These are phyloP conservation scores for Phylloporus rhodoxanthus DNA, from an alignment of 768 basidiomycete genomes.

Conservation along the genomic window DNA sequence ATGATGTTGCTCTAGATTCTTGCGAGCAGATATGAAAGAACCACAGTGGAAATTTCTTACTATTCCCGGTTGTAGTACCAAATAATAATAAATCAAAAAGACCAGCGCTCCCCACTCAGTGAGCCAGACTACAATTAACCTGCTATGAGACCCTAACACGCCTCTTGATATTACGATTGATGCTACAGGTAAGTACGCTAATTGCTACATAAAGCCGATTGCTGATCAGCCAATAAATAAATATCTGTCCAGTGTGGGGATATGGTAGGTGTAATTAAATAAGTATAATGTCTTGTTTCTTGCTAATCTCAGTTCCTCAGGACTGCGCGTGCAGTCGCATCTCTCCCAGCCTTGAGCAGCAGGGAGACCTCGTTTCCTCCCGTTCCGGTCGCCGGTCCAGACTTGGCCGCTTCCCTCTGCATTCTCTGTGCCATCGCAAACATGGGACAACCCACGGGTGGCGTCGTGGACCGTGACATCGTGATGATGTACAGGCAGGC, in stretches of 20 bases:
- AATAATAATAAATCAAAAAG: neutral
- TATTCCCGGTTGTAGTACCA: neutral
- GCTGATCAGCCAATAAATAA: constrained; percentile 26
- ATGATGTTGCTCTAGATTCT: too few species aligned
- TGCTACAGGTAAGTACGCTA: constrained; percentile 23
- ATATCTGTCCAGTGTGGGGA: constrained; percentile 9
- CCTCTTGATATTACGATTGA: neutral
- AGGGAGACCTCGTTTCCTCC: constrained; percentile 82
- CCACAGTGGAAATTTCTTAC: neutral
- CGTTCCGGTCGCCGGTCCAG: constrained; percentile 69
- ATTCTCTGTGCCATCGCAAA: constrained; percentile 50
- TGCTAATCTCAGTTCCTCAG: constrained; percentile 30
- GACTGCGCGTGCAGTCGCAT: constrained; percentile 69
- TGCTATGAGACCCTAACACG: neutral
- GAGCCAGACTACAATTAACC: too few species aligned
- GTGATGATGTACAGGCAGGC: constrained; percentile 83
- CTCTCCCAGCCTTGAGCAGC: constrained; percentile 84
- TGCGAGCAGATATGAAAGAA: too few species aligned
- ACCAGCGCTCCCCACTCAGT: too few species aligned
- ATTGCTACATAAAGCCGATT: constrained; percentile 6
- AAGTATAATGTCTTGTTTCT: neutral
- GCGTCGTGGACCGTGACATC: constrained; percentile 63
- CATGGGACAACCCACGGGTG: constrained; percentile 45
- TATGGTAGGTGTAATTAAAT: constrained; percentile 6
- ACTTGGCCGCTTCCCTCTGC: constrained; percentile 36